Percentiles rank a stretch among this genome's conserved stretches.
Evolutionary conservation across 2,329 filamentous ascomycete genomes (phyloP).

Genomic region (Penicillium polonicum): DNA sequence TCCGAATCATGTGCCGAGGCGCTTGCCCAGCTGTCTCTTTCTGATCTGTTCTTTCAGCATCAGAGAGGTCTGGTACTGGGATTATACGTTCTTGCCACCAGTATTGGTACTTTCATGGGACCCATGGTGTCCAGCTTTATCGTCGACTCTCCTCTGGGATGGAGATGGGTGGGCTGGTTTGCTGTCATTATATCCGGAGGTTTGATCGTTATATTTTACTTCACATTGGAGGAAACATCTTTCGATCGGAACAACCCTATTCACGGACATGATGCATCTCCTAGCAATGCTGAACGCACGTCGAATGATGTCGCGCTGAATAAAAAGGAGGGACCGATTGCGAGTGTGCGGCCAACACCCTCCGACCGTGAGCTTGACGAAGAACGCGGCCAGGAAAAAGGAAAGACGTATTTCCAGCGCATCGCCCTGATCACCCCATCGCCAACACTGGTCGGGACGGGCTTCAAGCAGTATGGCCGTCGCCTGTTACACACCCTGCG

Average conservation of each 20-base stretch:
- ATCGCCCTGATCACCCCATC: slow-evolving; percentile 58
- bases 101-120: slow-evolving; percentile 57
- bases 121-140: slow-evolving; percentile 55
- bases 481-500: slow-evolving; percentile 57
- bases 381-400: slow-evolving; percentile 25
- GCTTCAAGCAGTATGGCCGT: slow-evolving; percentile 54
- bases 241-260: slow-evolving; percentile 24
- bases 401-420: slow-evolving; percentile 55
- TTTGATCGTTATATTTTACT: slow-evolving; percentile 51
- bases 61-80: slow-evolving; percentile 56
- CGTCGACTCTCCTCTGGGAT: slow-evolving; percentile 47
- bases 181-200: slow-evolving; percentile 51
- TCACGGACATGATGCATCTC: slow-evolving; percentile 6
- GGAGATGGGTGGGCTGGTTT: slow-evolving; percentile 57
- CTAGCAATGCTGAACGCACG: not conserved
- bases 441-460: slow-evolving; percentile 53
- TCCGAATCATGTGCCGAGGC: slow-evolving; percentile 59
- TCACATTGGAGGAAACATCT: slow-evolving; percentile 54
- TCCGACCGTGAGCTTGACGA: slow-evolving; percentile 7
- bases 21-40: slow-evolving; percentile 56
- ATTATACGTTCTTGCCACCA: slow-evolving; percentile 56
- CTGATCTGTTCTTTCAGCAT: slow-evolving; percentile 60
- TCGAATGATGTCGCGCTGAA: not conserved
- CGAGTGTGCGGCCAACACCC: not conserved
- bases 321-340: slow-evolving; percentile 2